Percentiles rank a stretch among this genome's conserved stretches.
Conservation (phyloP, 495 filamentous ascomycete species). For the Halenospora varia region DNA sequence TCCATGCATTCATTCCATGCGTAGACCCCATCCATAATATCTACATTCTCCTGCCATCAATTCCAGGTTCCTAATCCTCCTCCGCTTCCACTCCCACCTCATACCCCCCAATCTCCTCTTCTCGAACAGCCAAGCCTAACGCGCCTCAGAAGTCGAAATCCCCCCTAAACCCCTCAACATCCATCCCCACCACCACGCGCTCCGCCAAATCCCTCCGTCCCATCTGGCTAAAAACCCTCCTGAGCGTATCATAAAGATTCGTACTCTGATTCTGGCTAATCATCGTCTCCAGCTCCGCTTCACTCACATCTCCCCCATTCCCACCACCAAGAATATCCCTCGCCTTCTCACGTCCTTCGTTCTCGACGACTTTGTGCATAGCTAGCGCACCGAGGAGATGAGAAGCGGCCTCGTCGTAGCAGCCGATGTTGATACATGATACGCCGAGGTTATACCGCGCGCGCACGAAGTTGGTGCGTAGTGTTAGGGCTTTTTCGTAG, state of each 20-base stretch:
- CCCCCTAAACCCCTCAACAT: conserved; percentile 79
- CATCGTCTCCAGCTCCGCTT: conserved; percentile 74
- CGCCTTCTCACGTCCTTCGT: conserved; percentile 76
- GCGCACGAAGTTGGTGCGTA: conserved; percentile 92
- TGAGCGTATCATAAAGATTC: conserved; percentile 88
- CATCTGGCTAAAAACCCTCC: conserved; percentile 94
- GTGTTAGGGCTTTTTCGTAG: conserved; percentile 84
- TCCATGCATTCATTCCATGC: too few relatives aligned
- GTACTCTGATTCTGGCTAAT: conserved; percentile 91
- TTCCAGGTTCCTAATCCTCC: too few relatives aligned
- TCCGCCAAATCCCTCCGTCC: conserved; percentile 81
- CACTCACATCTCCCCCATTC: conserved; percentile 41
- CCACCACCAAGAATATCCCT: conserved; percentile 67
- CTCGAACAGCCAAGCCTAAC: neutral
- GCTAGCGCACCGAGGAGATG: conserved; percentile 88
- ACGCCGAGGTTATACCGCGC: conserved; percentile 97
- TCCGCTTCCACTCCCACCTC: too few relatives aligned
- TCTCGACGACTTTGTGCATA: conserved; percentile 96
- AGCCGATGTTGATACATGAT: conserved; percentile 95
- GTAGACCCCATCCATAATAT: too few relatives aligned
- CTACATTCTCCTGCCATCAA: too few relatives aligned
- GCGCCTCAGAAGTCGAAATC: conserved; percentile 45
- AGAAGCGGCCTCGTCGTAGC: conserved; percentile 85
- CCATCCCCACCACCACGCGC: conserved; percentile 80
- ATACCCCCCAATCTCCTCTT: too few relatives aligned